Percentiles rank a stretch among this genome's conserved stretches.
Conservation (phyloP, 805 yeast species). For the Wickerhamiella sergipiensis region DNA sequence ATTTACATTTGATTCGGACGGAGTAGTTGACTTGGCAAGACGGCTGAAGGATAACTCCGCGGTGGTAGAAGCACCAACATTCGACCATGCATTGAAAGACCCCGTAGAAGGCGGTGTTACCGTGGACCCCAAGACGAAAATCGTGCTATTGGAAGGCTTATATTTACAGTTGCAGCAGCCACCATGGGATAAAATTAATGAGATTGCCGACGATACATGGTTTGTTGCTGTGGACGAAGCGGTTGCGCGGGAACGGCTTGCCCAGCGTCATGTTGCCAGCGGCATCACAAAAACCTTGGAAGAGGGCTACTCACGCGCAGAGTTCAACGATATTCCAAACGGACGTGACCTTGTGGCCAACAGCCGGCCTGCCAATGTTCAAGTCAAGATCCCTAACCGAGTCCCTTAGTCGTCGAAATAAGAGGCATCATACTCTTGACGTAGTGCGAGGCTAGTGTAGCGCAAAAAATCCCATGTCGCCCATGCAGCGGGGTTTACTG, state of each 20-base stretch:
- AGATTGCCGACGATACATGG: slow-evolving; percentile 28
- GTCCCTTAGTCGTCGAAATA: slow-evolving; percentile 9
- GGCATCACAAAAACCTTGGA: slow-evolving; percentile 25
- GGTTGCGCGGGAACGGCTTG: slow-evolving; percentile 43
- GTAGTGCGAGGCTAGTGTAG: slow-evolving; percentile 9
- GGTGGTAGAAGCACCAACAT: slow-evolving; percentile 39
- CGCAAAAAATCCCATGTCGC: slow-evolving; percentile 22
- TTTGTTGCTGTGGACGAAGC: slow-evolving; percentile 35
- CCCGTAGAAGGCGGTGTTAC: slow-evolving; percentile 44
- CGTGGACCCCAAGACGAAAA: slow-evolving; percentile 34
- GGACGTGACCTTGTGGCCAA: slow-evolving; percentile 31
- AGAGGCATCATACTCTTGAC: slow-evolving; percentile 17
- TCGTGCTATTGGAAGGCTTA: slow-evolving; percentile 63
- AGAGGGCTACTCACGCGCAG: slow-evolving; percentile 27
- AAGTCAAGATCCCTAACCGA: background rate
- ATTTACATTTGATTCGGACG: slow-evolving; percentile 59
- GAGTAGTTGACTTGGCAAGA: slow-evolving; percentile 27
- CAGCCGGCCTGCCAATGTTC: slow-evolving; percentile 18
- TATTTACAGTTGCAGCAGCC: slow-evolving; percentile 47
- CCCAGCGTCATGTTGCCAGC: slow-evolving; percentile 42
- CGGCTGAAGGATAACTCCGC: slow-evolving; percentile 18
- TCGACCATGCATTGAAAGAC: slow-evolving; percentile 55
- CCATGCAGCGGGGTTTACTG: slow-evolving; percentile 18
- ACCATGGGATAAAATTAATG: slow-evolving; percentile 43
- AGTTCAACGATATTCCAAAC: slow-evolving; percentile 47